Base-by-base conservation (phyloP, 2,329 filamentous ascomycete genomes). In the Stagonosporopsis vannaccii region DNA sequence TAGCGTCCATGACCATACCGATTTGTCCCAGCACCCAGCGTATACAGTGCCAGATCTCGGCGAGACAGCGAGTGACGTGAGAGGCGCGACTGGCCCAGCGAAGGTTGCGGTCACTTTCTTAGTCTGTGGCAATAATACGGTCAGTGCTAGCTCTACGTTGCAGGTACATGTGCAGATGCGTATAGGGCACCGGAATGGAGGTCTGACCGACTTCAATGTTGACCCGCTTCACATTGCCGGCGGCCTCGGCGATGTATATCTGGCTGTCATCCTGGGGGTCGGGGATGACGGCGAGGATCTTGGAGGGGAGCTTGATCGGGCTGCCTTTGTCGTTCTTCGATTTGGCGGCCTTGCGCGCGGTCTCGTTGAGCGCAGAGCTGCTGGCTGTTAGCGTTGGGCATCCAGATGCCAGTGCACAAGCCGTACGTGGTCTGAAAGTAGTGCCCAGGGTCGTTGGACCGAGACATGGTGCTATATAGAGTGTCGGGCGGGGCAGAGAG, bases 341-440 rank as follows among this genome's bases (percentile, higher is more conserved):
- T 72, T 90, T 90, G 65, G 86, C 85, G 20, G 87, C 86, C 73
- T 90, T 91, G 61, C 92, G 79, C 56, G 79, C 76, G 58, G 79
- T 79, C 65, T 84, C 80, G 61, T 77, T 72, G 52, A 82, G 71
- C 23, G 84, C 79, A 41, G 84, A 79, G 57, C 79, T 84, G 61
- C 59, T 49, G 35, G 59, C 56, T 57, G 70, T 72, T 19, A 69
- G 56, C 54, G 61, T 50, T 52, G 35, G 54, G 46, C 49, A 36
- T 51, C 28, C 30, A 30, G 23, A 43, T 32, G 41, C 25, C 53
- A 43, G 25, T 42, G 45, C 39, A 36, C 43, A 41, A 33, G 75
- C n/a, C 87, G 77, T 79, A 95, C 91, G 93, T 90, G 26, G 92
- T 96, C 77, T 97, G 91, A 73, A 98, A 98, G 81, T 96, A 98